A percentile compares a stretch with the other conserved stretches of the same genome.
Conservation (phyloP, 2,329 filamentous ascomycete genomes). For the Dactylellina haptotyla region DNA sequence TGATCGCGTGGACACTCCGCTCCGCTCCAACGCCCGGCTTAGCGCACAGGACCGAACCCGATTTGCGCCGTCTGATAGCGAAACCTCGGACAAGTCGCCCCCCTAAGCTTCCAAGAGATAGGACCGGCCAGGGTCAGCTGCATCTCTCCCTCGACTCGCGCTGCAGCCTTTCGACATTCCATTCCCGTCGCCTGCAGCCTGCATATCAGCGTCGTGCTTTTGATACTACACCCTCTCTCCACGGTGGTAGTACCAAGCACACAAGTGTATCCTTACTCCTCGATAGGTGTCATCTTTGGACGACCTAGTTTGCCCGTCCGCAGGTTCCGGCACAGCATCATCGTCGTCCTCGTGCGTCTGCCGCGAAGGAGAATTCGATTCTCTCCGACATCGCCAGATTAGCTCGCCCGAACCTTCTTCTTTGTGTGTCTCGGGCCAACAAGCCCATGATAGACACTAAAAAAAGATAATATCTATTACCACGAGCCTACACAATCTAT, state of each 20-base stretch:
- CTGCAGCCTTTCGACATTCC: constrained; percentile 4
- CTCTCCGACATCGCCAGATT: constrained; percentile 5
- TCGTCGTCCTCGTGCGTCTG: background rate
- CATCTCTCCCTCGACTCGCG: background rate
- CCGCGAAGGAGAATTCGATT: too few species aligned
- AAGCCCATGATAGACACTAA: too few species aligned
- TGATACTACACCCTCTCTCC: background rate
- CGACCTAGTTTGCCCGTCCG: too few species aligned
- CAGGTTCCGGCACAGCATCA: too few species aligned
- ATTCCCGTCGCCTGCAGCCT: constrained; percentile 19
- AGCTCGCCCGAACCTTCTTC: constrained; percentile 20
- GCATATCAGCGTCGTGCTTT: background rate
- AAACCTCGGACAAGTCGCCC: background rate
- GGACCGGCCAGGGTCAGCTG: constrained; percentile 17
- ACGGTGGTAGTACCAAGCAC: too few species aligned
- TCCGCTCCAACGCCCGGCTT: background rate
- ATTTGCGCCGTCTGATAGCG: too few species aligned
- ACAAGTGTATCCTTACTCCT: too few species aligned
- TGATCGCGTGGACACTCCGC: constrained; percentile 10
- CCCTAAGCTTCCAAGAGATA: background rate
- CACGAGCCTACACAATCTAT: too few species aligned
- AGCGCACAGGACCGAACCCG: background rate
- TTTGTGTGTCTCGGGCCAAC: background rate
- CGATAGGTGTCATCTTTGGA: constrained; percentile 26
- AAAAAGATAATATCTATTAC: too few species aligned